phyloP scores from a whole-genome alignment of 108 stramenopile species.

The Nitzschia inconspicua region DNA sequence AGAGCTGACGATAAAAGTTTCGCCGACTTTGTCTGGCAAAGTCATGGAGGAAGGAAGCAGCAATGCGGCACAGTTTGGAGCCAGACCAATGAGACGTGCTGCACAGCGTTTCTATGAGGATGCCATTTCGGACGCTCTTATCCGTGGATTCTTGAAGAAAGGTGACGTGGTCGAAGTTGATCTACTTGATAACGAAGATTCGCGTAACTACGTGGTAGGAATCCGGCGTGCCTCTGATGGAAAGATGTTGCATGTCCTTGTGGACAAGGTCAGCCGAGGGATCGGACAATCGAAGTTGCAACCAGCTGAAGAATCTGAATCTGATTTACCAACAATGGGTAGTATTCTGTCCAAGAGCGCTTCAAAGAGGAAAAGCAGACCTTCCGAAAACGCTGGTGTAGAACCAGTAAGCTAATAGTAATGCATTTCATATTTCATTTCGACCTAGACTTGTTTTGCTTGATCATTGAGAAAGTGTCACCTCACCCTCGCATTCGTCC shows the following conservation, averaged over 20 bases:
- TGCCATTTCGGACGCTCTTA: conserved; percentile 81
- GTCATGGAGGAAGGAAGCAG: conserved; percentile 65
- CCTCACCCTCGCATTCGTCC: too few species aligned
- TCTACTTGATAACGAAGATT: conserved; percentile 6
- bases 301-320: not conserved
- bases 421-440: too few species aligned
- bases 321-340: conserved; percentile 1
- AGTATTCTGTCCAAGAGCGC: not conserved
- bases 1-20: conserved; percentile 44
- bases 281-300: conserved; percentile 12
- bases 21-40: conserved; percentile 44
- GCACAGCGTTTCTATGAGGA: conserved; percentile 86
- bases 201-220: conserved; percentile 16
- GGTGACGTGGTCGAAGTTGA: conserved; percentile 61
- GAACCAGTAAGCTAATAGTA: too few species aligned
- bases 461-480: too few species aligned
- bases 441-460: too few species aligned
- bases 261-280: conserved; percentile 25
- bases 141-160: conserved; percentile 69
- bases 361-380: conserved; percentile 19
- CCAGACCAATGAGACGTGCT: conserved; percentile 83
- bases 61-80: conserved; percentile 83
- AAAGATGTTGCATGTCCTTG: conserved; percentile 13
- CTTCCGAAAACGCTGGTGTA: too few species aligned
- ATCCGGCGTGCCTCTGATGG: conserved; percentile 14